Conservation (phyloP, 2,329 filamentous ascomycete genomes). For the Falciphora oryzae region DNA sequence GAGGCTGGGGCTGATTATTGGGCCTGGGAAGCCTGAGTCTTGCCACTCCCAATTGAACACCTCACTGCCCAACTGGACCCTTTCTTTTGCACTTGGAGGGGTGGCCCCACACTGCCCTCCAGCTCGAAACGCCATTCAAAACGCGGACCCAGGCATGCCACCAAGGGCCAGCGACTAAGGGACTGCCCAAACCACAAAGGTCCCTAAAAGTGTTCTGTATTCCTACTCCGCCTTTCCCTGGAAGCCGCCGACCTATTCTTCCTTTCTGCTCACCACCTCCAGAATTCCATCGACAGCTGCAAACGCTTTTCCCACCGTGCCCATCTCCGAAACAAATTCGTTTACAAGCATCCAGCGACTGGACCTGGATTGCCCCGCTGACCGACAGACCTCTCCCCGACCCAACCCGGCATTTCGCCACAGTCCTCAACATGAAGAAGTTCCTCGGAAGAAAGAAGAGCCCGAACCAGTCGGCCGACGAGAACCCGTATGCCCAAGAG, state of each 20-base stretch:
- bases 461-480: slow-evolving; percentile 26
- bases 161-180: not conserved
- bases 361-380: not conserved
- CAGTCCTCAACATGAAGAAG: slow-evolving; percentile 45
- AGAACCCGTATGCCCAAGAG: slow-evolving; percentile 55
- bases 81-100: not conserved
- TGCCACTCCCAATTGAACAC: not conserved
- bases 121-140: slow-evolving; percentile 1
- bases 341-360: not conserved
- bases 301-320: not conserved
- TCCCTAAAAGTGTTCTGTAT: not conserved
- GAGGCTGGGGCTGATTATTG: slow-evolving; percentile 1
- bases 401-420: not conserved
- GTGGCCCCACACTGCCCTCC: not conserved
- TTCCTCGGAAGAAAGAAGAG: slow-evolving; percentile 50
- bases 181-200: not conserved
- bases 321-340: not conserved
- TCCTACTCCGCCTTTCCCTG: not conserved
- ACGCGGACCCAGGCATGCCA: not conserved
- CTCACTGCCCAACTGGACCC: not conserved
- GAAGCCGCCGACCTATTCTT: not conserved
- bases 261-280: not conserved
- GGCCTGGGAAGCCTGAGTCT: not conserved
- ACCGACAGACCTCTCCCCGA: not conserved
- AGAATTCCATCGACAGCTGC: not conserved